A percentile compares a stretch with the other conserved stretches of the same genome.
phyloP scores from a whole-genome alignment of 2,329 filamentous ascomycete genomes.

The Tolypocladium ophioglossoides region DNA sequence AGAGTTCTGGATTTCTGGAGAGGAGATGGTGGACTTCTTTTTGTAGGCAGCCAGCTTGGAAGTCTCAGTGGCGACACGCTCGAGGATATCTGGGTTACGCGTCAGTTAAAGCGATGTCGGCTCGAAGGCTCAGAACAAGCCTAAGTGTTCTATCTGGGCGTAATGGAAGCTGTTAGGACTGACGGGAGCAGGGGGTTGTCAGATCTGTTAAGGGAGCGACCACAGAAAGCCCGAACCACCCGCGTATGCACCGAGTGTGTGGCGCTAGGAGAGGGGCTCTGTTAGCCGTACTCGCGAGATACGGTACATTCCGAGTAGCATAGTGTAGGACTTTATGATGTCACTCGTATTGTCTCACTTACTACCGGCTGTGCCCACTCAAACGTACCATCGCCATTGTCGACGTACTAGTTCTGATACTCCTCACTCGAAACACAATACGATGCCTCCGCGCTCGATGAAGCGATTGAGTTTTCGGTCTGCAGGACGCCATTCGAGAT shows the following conservation, averaged over 20 bases:
- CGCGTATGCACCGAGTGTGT: neutral
- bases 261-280: too few relatives aligned
- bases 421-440: neutral
- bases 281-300: too few relatives aligned
- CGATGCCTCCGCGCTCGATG: neutral
- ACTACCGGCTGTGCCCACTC: neutral
- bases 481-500: neutral
- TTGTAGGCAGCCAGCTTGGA: constrained; percentile 99
- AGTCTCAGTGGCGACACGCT: constrained; percentile 96
- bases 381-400: neutral
- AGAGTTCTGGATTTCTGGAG: constrained; percentile 98
- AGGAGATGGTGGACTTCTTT: constrained; percentile 99
- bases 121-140: neutral
- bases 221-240: neutral
- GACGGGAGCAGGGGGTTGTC: neutral
- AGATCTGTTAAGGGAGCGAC: neutral
- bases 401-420: neutral
- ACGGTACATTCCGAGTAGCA: too few relatives aligned
- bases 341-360: too few relatives aligned
- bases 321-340: too few relatives aligned
- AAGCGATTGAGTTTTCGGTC: neutral
- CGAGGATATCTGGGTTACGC: constrained; percentile 71
- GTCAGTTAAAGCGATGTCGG: neutral
- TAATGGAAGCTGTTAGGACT: neutral
- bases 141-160: neutral